phyloP scores from a whole-genome alignment of 139 green algal genomes.

The Asterochloris sp. region DNA sequence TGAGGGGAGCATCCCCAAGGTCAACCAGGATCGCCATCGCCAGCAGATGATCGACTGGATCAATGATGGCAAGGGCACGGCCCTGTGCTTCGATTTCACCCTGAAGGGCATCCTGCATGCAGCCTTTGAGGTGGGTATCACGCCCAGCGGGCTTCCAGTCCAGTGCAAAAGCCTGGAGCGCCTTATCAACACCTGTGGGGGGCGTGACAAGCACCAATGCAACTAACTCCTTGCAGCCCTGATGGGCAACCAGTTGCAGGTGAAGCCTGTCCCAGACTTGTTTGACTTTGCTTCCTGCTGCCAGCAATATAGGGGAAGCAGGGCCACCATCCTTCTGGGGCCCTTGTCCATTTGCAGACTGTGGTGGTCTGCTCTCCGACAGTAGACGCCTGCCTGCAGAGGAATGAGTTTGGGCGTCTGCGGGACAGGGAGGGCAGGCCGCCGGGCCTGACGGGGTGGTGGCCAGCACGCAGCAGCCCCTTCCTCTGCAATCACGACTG shows the following conservation, averaged over 20 bases:
- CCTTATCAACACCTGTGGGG: too few species aligned
- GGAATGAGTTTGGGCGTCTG: slow-evolving; percentile 83
- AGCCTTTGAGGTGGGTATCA: not conserved
- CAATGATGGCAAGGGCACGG: slow-evolving; percentile 83
- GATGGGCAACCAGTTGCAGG: too few species aligned
- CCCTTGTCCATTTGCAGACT: too few species aligned
- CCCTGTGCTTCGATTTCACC: slow-evolving; percentile 96
- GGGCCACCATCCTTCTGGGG: too few species aligned
- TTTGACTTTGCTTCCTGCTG: too few species aligned
- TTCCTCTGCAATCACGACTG: slow-evolving; percentile 79
- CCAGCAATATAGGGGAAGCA: too few species aligned
- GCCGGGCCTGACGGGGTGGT: slow-evolving; percentile 73
- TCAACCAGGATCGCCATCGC: slow-evolving; percentile 90
- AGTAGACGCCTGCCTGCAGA: slow-evolving; percentile 25
- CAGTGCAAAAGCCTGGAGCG: too few species aligned
- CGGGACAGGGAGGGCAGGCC: slow-evolving; percentile 60
- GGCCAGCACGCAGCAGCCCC: slow-evolving; percentile 41
- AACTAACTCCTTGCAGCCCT: too few species aligned
- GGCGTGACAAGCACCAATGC: too few species aligned
- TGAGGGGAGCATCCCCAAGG: slow-evolving; percentile 93
- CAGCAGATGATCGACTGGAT: slow-evolving; percentile 93
- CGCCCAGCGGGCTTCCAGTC: too few species aligned
- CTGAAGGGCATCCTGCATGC: slow-evolving; percentile 68
- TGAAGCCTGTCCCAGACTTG: too few species aligned
- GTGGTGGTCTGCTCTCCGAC: too few species aligned